Evolutionary conservation across 805 yeast genomes (phyloP).

Genomic region (Candida morakotiae): DNA sequence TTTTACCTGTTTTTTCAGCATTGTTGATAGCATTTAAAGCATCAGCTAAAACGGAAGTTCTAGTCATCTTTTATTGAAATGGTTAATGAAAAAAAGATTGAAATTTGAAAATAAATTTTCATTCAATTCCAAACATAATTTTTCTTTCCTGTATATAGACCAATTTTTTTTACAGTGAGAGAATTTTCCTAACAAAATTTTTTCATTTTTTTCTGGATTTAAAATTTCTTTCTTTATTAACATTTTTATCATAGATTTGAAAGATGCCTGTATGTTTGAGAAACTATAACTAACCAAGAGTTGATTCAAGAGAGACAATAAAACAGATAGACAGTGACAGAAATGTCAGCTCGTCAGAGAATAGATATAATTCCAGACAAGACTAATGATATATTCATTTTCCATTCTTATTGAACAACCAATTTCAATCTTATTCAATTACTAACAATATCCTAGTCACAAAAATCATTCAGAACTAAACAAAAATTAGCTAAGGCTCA

Average conservation of each 20-base stretch:
- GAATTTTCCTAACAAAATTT: conserved; percentile 4
- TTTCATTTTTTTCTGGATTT: conserved; percentile 1
- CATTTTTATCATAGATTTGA: conserved; percentile 1
- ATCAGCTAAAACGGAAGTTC: conserved; percentile 98
- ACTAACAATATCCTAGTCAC: conserved; percentile 52
- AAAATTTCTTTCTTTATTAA: conserved; percentile 1
- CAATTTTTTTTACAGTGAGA: conserved; percentile 1
- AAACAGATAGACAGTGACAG: neutral
- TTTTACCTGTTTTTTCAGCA: conserved; percentile 99
- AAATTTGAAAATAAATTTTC: neutral
- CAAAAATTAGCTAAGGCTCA: conserved; percentile 98
- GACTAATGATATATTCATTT: no score
- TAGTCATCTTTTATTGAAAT: conserved; percentile 63
- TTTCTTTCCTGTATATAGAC: neutral
- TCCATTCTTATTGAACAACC: no score
- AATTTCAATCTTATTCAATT: neutral
- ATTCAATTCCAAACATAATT: neutral
- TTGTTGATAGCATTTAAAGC: conserved; percentile 97
- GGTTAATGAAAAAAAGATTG: conserved; percentile 1
- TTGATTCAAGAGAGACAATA: neutral
- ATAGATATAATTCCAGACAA: no score
- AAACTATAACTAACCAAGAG: no score
- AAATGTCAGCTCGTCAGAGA: no score
- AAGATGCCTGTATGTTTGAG: conserved; percentile 41
- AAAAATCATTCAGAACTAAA: conserved; percentile 95